Base-by-base conservation (phyloP, 441 rosid genomes). In the Brassica balearica region DNA sequence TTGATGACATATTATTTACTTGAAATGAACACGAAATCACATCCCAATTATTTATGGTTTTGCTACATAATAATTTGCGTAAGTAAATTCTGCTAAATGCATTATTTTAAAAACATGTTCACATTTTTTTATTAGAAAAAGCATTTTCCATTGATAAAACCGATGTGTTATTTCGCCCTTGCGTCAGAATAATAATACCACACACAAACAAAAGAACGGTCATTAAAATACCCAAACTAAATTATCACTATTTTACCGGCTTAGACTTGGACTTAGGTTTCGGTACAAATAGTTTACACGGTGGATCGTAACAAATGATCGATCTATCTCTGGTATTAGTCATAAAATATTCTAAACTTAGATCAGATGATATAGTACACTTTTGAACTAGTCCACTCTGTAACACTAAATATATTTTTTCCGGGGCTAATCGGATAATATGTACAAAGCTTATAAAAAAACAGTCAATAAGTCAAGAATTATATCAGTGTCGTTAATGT, bases 381-480 rank as follows among this genome's bases (percentile, higher is more conserved):
- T 29, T 29, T 29, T 29, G 34, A 29, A 29, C 34, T 29, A 29
- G 5, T 29, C 34, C 34, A 4, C 34, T 29, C 34, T 29, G 34
- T 29, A 29, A 29, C 34, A 29, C 5, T 29, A 29, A 29, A 29
- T 29, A 29, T 29, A 29, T 29, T 29, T 29, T 29, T 29, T 29
- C 34, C 34, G 5, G 5, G 34, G 34, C 34, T 29, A 29, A 29
- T 29, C 34, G 34, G 34, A 29, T 29, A 29, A 29, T 29, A 29
- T 29, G 34, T 29, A 29, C 5, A 29, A 29, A 29, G 34, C 27
- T 23, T 23, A 23, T 23, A 11, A 41, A 41, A 41, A 41, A 34
- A 25, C 68, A 60, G 74, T 73, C 82, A 73, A 63, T 19, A 48
- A 48, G 41, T 23, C 43, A 68, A 61, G 17, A 59, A 3, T 29